Conservation (phyloP, 2,329 filamentous ascomycete genomes). For the Fusarium robinianum region DNA sequence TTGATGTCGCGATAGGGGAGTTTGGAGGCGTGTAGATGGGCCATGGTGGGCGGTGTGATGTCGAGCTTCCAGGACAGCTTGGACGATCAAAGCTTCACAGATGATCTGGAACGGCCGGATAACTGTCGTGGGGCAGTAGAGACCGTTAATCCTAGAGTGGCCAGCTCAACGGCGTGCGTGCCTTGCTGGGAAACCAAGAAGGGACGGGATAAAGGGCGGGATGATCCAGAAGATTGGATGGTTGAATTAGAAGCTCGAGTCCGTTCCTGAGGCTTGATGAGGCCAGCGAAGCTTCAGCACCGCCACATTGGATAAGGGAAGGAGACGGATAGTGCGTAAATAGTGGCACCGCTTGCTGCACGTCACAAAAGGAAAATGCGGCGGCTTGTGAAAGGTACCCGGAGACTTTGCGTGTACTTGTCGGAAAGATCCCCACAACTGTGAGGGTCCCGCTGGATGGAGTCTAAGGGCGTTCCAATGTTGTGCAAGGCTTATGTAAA, state of each 20-base stretch:
- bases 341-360: conserved; percentile 15
- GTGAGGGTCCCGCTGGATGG: too few species aligned
- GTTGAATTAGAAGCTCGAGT: conserved; percentile 22
- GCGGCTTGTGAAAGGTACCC: conserved; percentile 12
- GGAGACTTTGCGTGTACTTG: too few species aligned
- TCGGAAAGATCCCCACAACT: too few species aligned
- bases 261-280: conserved; percentile 31
- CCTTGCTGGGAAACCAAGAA: conserved; percentile 29
- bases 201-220: conserved; percentile 30
- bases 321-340: conserved; percentile 9
- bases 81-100: conserved; percentile 9
- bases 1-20: conserved; percentile 95
- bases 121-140: conserved; percentile 2
- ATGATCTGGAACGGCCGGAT: conserved; percentile 14
- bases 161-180: conserved; percentile 27
- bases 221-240: conserved; percentile 25
- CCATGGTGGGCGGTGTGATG: conserved; percentile 40
- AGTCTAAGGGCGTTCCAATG: too few species aligned
- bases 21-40: conserved; percentile 43
- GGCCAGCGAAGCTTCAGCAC: conserved; percentile 39
- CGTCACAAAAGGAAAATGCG: conserved; percentile 24
- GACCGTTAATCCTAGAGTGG: conserved; percentile 18
- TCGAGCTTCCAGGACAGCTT: conserved; percentile 21
- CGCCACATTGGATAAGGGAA: conserved; percentile 30
- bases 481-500: not conserved